A percentile compares a stretch with the other conserved stretches of the same genome.
phyloP scores from a whole-genome alignment of 2,329 filamentous ascomycete species.

The Talaromyces islandicus region DNA sequence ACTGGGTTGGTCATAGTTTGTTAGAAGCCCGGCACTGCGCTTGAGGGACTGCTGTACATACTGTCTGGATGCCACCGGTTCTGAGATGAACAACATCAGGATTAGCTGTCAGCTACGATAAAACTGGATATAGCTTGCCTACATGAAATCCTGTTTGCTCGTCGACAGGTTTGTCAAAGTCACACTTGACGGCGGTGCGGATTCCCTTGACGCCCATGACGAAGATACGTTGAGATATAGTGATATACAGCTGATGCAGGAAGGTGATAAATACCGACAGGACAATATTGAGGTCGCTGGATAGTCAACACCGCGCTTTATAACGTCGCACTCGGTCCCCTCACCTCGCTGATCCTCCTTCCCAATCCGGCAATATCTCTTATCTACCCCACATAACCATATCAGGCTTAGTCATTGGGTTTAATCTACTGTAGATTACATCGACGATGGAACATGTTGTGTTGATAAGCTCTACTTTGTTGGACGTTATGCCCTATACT shows the following conservation, averaged over 20 bases:
- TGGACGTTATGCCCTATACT: no score
- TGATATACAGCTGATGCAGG: background rate
- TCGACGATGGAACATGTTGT: background rate
- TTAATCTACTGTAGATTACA: background rate
- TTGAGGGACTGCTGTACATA: slow-evolving; percentile 35
- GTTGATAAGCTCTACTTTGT: background rate
- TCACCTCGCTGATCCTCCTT: background rate
- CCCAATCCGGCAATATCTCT: background rate
- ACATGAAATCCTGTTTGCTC: slow-evolving; percentile 68
- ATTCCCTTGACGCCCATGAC: slow-evolving; percentile 34
- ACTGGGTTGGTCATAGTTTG: slow-evolving; percentile 46
- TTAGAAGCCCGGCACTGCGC: background rate
- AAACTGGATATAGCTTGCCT: background rate
- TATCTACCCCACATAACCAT: background rate
- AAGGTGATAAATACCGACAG: background rate
- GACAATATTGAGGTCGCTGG: background rate
- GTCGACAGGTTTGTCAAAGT: slow-evolving; percentile 63
- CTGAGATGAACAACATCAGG: slow-evolving; percentile 34
- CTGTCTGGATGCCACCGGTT: slow-evolving; percentile 93
- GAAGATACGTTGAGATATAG: background rate
- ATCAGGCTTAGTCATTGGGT: background rate
- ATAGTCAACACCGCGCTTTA: background rate
- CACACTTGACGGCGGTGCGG: slow-evolving; percentile 67
- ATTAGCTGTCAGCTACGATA: slow-evolving; percentile 6
- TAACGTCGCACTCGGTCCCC: background rate